Conservation (phyloP, 2,329 filamentous ascomycete species). For the Scedosporium minutisporum region DNA sequence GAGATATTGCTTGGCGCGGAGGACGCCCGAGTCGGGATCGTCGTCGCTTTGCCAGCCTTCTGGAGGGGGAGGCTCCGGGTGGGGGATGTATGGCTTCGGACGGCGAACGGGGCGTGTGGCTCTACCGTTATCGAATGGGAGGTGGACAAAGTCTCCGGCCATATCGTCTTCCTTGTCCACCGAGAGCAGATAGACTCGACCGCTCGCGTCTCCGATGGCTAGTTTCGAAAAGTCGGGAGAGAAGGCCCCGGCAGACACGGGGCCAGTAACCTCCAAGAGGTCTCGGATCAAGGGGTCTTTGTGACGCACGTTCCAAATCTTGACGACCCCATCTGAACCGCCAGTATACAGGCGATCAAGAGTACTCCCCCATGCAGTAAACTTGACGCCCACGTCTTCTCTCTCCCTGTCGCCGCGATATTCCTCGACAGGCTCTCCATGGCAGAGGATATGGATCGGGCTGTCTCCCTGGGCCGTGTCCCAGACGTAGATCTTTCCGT, state of each 20-base stretch:
- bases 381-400: slow-evolving; percentile 54
- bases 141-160: slow-evolving; percentile 22
- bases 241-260: slow-evolving; percentile 49
- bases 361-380: slow-evolving; percentile 50
- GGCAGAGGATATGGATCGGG: slow-evolving; percentile 44
- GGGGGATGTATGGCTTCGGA: slow-evolving; percentile 39
- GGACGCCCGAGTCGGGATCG: slow-evolving; percentile 17
- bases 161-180: slow-evolving; percentile 33
- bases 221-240: slow-evolving; percentile 46
- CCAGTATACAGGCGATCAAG: slow-evolving; percentile 52
- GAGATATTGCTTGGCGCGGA: slow-evolving; percentile 25
- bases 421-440: slow-evolving; percentile 35
- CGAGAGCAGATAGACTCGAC: slow-evolving; percentile 46
- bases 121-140: slow-evolving; percentile 22
- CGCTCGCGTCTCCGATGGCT: slow-evolving; percentile 51
- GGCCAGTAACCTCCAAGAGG: slow-evolving; percentile 43
- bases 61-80: slow-evolving; percentile 35
- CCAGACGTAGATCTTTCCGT: slow-evolving; percentile 54
- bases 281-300: slow-evolving; percentile 37
- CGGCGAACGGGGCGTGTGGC: slow-evolving; percentile 27
- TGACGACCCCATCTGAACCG: slow-evolving; percentile 52
- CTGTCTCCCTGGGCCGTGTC: slow-evolving; percentile 46
- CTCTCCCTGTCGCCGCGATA: slow-evolving; percentile 36
- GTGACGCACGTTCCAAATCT: slow-evolving; percentile 51
- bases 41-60: background rate